These are phyloP conservation scores for Phialophora chinensis DNA, from an alignment of 2,329 filamentous ascomycete species.

Conservation along the genomic window DNA sequence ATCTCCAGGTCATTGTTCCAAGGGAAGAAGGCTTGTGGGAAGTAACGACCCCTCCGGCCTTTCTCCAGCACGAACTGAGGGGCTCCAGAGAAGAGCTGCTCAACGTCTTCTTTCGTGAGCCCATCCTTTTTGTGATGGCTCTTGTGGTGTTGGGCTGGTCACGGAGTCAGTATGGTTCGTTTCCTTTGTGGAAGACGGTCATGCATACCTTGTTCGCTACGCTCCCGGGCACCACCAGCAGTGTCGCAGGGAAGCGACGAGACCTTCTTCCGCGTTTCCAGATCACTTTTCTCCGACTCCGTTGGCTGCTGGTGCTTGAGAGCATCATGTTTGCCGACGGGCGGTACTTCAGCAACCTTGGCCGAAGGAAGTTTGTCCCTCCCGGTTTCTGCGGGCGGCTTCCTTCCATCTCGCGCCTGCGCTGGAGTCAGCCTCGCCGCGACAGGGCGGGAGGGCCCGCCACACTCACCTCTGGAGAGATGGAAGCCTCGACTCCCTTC, in stretches of 20 bases:
- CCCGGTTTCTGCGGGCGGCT: background rate
- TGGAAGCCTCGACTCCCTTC: constrained; percentile 2
- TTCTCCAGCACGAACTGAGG: constrained; percentile 54
- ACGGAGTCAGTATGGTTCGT: background rate
- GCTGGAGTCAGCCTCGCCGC: background rate
- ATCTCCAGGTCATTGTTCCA: constrained; percentile 50
- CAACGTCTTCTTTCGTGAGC: constrained; percentile 48
- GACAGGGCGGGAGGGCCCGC: background rate
- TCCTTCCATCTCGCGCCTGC: constrained; percentile 11
- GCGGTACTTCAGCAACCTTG: constrained; percentile 26
- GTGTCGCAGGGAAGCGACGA: background rate
- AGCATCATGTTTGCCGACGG: background rate
- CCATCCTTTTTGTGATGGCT: constrained; percentile 15
- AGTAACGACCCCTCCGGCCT: constrained; percentile 48
- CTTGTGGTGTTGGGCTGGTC: constrained; percentile 3
- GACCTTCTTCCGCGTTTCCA: background rate
- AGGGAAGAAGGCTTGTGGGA: constrained; percentile 53
- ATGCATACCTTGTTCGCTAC: background rate
- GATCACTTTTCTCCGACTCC: background rate
- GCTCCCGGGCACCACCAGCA: background rate
- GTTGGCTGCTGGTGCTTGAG: background rate
- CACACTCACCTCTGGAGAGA: constrained; percentile 9
- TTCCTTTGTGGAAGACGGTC: background rate
- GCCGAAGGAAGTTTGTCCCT: constrained; percentile 14
- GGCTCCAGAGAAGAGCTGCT: constrained; percentile 50